Evolutionary conservation across 2,329 filamentous ascomycete species (phyloP), one percentile per base, ranked within the genome.

Genomic region (Trichophyton equinum): DNA sequence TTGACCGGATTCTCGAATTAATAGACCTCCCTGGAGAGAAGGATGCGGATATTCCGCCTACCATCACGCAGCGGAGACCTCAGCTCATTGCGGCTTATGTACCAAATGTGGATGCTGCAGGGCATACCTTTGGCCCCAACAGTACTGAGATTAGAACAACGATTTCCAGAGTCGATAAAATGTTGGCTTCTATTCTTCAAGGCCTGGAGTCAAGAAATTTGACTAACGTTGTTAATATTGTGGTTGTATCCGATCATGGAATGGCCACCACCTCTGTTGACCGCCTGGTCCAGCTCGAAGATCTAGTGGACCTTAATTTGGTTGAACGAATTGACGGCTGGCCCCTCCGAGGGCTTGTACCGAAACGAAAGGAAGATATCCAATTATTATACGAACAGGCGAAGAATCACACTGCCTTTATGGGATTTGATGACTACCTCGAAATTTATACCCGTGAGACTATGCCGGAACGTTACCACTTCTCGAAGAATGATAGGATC

Each of bases 161-260:
- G 0, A 96, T 99, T 63, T 76, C 77, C 1, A 76, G 82, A n/a
- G 91, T 89, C 1, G 94, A 99, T 72, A 76, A 74, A 1, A 95
- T 97, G 89, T 78, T 99, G 27, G 87, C 85, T 30, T 73, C 81
- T 22, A 76, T 99, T 1, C 87, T 97, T 68, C 73, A 78, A 1
- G 91, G 91, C 0, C 78, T 99, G 0, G 83, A 91, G 63, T 76
- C 81, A 55, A 85, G 94, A 57, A 96, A 97, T 70, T 76, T 99
- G 58, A 96, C 91, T 0, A 72, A 86, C 20, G 88, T 99, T 63
- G 89, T 97, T 70, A 99, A 99, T 66, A 82, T 99, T 6, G 85
- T 99, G 38, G 81, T 99, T n/a, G 92, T 99, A 1, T 96, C 91
- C 0, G 94, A 99, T 71, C 94, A 99, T 71, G 94, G 94, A 58